Evolutionary conservation across 768 basidiomycete species (phyloP).

Genomic region (Lepiota brunneoincarnata): DNA sequence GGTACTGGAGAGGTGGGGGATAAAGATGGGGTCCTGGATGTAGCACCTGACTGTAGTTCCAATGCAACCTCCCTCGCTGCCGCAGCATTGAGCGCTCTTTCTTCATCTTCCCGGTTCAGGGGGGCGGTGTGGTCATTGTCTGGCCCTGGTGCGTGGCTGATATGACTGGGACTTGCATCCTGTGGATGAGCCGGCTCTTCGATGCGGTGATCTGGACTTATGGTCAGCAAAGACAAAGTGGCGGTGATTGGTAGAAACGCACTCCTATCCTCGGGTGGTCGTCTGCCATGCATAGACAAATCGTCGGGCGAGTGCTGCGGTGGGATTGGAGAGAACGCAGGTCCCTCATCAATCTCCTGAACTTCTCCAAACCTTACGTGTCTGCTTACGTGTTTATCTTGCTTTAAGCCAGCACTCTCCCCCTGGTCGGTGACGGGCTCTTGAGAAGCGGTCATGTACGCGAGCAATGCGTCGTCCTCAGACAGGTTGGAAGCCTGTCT

Average conservation of each 20-base stretch:
- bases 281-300: no score
- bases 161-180: no score
- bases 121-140: slow-evolving; percentile 24
- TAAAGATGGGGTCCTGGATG: slow-evolving; percentile 29
- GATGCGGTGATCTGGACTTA: no score
- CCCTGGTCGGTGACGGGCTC: slow-evolving; percentile 2
- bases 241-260: no score
- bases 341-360: slow-evolving; percentile 35
- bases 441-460: slow-evolving; percentile 34
- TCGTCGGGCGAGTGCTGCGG: slow-evolving; percentile 13
- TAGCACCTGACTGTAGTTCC: slow-evolving; percentile 48
- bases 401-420: not conserved
- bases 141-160: not conserved
- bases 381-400: slow-evolving; percentile 23
- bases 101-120: slow-evolving; percentile 44
- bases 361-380: slow-evolving; percentile 45
- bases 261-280: no score
- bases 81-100: slow-evolving; percentile 57
- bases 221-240: no score
- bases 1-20: slow-evolving; percentile 10
- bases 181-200: no score
- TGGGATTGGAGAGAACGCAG: slow-evolving; percentile 25
- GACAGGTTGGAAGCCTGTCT: slow-evolving; percentile 18
- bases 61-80: slow-evolving; percentile 66
- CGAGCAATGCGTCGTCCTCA: slow-evolving; percentile 32